phyloP scores from a whole-genome alignment of 78 protist species.

The Guillardia theta region DNA sequence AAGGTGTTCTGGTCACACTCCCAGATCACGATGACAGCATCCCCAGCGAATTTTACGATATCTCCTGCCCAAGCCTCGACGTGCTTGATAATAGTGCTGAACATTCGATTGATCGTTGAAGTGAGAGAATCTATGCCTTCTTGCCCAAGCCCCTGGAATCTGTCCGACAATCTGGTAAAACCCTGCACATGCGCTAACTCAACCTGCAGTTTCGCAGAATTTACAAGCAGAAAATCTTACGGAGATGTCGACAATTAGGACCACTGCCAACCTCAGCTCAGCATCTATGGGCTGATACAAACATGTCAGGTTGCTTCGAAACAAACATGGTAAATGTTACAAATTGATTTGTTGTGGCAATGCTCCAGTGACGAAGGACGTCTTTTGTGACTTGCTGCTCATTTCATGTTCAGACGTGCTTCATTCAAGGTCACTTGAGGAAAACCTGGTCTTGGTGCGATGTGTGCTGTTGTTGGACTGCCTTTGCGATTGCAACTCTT shows the following conservation, averaged over 20 bases:
- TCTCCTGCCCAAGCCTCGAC: conserved; percentile 20
- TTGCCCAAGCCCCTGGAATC: conserved; percentile 27
- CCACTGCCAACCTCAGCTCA: neutral
- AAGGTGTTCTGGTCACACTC: neutral
- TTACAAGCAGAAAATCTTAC: neutral
- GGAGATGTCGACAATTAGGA: neutral
- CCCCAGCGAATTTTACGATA: conserved; percentile 2
- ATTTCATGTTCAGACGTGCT: too few relatives aligned
- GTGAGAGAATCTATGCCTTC: conserved; percentile 12
- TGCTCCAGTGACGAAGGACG: too few relatives aligned
- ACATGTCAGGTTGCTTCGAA: too few relatives aligned
- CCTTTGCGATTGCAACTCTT: too few relatives aligned
- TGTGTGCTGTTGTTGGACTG: too few relatives aligned
- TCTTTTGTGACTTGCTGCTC: too few relatives aligned
- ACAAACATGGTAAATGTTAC: too few relatives aligned
- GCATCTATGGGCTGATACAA: too few relatives aligned
- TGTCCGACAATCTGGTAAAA: neutral
- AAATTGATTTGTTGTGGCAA: too few relatives aligned
- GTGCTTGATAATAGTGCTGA: neutral
- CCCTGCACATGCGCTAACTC: neutral
- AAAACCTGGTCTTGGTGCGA: too few relatives aligned
- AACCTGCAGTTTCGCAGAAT: neutral
- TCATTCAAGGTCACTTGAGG: too few relatives aligned
- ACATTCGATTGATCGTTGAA: neutral
- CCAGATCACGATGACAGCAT: conserved; percentile 24